Evolutionary conservation across 768 basidiomycete species (phyloP), one percentile per base, ranked within the genome.

Genomic region (Clitopilus hobsonii): DNA sequence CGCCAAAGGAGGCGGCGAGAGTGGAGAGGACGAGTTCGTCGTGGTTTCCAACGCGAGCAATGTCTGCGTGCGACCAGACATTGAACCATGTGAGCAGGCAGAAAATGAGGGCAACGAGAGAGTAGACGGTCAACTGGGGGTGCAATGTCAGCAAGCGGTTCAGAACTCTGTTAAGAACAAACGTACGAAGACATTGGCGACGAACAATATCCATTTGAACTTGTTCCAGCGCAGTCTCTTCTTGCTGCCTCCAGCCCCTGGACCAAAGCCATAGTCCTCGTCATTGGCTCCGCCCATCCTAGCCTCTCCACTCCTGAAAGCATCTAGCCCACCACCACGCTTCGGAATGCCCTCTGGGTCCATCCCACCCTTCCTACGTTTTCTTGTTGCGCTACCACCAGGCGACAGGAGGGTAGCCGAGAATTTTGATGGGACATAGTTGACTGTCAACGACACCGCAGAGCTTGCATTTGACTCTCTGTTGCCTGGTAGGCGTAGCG

Each of bases 151-250:
- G 45, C 13, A 26, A 5, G 10, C 28, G 14, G 2, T 6, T 23
- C n/a, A 10, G 11, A 41, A 41, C 11, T 3, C n/a, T 45, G 41
- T 25, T 22, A 16, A 52, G 28, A 32, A 25, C 14, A 8, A 65
- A 26, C 23, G 3, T 5, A 61, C 73, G 38, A 52, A 75, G 28
- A 75, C 61, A 64, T 91, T 93, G 49, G 86, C 72, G 48, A 82
- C 41, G 67, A 93, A 86, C 3, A 94, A 67, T 10, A 78, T 71
- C 89, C 89, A 92, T 67, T 94, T 94, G 79, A 93, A 94, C 58
- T 75, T 80, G 64, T 84, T 93, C 91, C 91, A 94, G 14, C 84
- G 73, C 54, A 88, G 69, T 57, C 71, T 71, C 49, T 59, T 64
- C 24, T 49, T 18, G 45, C 72, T 67, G 56, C 71, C 70, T 65